Percentiles rank a stretch among this genome's conserved stretches.
These are phyloP conservation scores for Fusarium euwallaceae DNA, from an alignment of 2,329 filamentous ascomycete genomes.

Conservation along the genomic window DNA sequence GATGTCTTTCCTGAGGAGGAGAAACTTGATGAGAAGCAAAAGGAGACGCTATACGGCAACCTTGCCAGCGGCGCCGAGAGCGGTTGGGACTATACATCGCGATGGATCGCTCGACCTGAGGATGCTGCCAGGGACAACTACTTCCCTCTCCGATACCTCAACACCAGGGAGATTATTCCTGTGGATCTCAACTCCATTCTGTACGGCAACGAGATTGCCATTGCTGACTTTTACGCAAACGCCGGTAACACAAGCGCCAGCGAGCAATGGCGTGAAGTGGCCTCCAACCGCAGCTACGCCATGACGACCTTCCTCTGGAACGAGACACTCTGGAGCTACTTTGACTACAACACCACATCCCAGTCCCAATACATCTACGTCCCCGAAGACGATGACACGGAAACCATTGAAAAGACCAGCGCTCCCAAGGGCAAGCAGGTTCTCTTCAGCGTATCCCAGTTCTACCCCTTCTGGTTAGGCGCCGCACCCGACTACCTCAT, in stretches of 20 bases:
- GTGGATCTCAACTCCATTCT: conserved; percentile 78
- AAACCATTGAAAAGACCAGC: conserved; percentile 46
- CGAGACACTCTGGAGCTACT: conserved; percentile 71
- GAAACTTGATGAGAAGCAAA: conserved; percentile 65
- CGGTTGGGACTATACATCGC: conserved; percentile 73
- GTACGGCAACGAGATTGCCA: conserved; percentile 73
- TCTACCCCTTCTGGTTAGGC: conserved; percentile 78
- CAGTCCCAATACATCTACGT: conserved; percentile 67
- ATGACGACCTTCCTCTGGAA: conserved; percentile 77
- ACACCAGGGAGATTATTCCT: conserved; percentile 69
- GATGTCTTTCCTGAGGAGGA: conserved; percentile 68
- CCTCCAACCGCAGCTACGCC: conserved; percentile 67
- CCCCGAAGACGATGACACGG: conserved; percentile 60
- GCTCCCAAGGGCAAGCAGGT: conserved; percentile 70
- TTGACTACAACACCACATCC: conserved; percentile 77
- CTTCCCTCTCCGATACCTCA: conserved; percentile 75
- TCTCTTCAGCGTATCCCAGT: conserved; percentile 69
- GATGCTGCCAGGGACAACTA: conserved; percentile 72
- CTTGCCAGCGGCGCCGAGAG: conserved; percentile 75
- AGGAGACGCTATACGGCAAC: conserved; percentile 69
- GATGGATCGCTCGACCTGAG: conserved; percentile 69
- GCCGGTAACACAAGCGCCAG: conserved; percentile 65
- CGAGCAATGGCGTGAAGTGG: conserved; percentile 62
- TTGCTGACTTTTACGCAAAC: conserved; percentile 66
- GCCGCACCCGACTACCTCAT: conserved; percentile 70